These are phyloP conservation scores for Coccomyxa subellipsoidea DNA, from an alignment of 163 green algal genomes.

Conservation along the genomic window DNA sequence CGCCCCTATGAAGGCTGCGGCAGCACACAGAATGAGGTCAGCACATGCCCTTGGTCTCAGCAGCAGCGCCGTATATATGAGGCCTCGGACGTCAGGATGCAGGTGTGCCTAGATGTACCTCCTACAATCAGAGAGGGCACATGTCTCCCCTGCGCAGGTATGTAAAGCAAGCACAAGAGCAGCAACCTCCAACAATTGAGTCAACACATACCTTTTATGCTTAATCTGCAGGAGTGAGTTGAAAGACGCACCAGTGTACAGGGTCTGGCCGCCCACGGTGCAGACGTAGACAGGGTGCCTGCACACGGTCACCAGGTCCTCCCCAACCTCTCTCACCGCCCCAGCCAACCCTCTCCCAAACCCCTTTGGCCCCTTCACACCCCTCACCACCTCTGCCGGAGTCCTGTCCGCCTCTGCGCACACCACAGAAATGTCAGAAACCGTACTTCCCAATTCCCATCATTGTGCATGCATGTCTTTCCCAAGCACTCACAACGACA, in stretches of 20 bases:
- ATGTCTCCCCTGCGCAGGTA: no score
- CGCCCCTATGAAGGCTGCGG: conserved; percentile 77
- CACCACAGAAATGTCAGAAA: no score
- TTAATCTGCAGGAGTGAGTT: not conserved
- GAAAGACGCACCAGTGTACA: conserved; percentile 27
- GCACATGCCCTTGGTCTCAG: not conserved
- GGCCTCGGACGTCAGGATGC: no score
- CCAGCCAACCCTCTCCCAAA: not conserved
- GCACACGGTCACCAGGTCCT: conserved; percentile 26
- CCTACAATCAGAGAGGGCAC: no score
- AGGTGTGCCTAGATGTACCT: no score
- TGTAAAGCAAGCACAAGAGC: no score
- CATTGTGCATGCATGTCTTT: no score
- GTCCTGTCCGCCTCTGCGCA: not conserved
- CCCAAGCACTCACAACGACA: no score
- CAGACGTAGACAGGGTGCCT: conserved; percentile 38
- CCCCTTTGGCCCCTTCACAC: not conserved
- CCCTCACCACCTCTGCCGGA: not conserved
- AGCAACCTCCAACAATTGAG: no score
- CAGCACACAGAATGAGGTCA: conserved; percentile 32
- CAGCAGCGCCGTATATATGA: not conserved
- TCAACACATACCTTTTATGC: not conserved
- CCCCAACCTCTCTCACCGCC: not conserved
- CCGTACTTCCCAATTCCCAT: no score
- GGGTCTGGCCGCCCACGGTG: conserved; percentile 31